These are phyloP conservation scores for Termitomyces sp. DNA, from an alignment of 768 basidiomycete genomes.

Conservation along the genomic window DNA sequence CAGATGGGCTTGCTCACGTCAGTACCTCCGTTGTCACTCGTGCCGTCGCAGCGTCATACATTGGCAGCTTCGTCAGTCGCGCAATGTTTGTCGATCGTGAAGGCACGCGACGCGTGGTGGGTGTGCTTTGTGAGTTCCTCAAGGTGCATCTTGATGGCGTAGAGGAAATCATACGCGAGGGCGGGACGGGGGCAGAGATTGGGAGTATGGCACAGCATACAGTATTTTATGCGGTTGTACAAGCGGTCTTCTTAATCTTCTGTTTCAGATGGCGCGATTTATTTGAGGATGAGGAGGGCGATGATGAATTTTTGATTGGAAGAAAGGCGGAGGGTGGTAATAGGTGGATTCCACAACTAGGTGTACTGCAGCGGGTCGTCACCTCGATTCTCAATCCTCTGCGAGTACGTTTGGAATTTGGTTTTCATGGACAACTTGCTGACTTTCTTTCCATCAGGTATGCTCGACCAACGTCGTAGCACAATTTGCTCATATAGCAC, in stretches of 20 bases:
- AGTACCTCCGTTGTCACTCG: conserved; percentile 71
- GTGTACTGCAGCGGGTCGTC: conserved; percentile 75
- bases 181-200: conserved; percentile 20
- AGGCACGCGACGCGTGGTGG: conserved; percentile 67
- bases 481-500: conserved; percentile 93
- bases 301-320: conserved; percentile 34
- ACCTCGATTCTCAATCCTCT: conserved; percentile 85
- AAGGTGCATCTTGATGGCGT: conserved; percentile 72
- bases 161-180: conserved; percentile 43
- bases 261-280: conserved; percentile 97
- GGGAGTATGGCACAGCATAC: conserved; percentile 42
- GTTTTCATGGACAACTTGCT: neutral
- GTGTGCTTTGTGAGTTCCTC: conserved; percentile 85
- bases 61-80: conserved; percentile 88
- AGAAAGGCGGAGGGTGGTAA: conserved; percentile 26
- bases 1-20: conserved; percentile 20
- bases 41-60: conserved; percentile 90
- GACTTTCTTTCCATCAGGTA: conserved; percentile 40
- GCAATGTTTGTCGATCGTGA: conserved; percentile 81
- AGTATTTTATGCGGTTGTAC: conserved; percentile 89
- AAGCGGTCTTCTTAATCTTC: conserved; percentile 94
- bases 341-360: conserved; percentile 85
- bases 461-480: conserved; percentile 88
- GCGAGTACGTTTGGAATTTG: conserved; percentile 48
- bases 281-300: conserved; percentile 56